phyloP scores from a whole-genome alignment of 768 basidiomycete species.

The Termitomyces sp. region DNA sequence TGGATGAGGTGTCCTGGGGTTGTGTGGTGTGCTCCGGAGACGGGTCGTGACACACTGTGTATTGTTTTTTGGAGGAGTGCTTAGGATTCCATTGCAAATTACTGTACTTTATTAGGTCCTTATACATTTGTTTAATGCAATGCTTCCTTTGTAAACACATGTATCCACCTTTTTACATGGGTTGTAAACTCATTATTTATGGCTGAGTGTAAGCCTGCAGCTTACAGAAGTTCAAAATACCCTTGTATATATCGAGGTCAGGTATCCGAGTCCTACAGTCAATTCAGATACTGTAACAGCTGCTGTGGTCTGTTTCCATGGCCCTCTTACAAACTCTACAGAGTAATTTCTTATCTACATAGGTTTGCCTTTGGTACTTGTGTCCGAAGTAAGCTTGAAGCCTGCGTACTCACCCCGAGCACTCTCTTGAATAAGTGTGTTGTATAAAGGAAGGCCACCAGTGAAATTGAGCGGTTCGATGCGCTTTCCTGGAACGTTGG shows the following conservation, averaged over 20 bases:
- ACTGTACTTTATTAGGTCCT: neutral
- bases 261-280: no score
- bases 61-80: neutral
- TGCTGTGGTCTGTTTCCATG: no score
- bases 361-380: neutral
- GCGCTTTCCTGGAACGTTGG: conserved; percentile 21
- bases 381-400: conserved; percentile 4
- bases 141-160: neutral
- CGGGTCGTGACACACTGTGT: no score
- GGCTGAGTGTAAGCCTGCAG: no score
- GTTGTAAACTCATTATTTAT: neutral
- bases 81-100: neutral
- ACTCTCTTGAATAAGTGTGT: conserved; percentile 10
- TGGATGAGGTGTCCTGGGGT: no score
- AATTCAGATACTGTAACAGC: no score
- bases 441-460: conserved; percentile 19
- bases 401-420: conserved; percentile 15
- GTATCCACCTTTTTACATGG: neutral
- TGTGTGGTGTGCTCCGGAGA: no score
- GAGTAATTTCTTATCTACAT: neutral
- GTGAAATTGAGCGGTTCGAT: conserved; percentile 19
- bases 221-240: no score
- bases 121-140: no score
- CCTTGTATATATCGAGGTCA: no score
- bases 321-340: no score